Evolutionary conservation across 495 filamentous ascomycete genomes (phyloP).

Genomic region (Aspergillus affinis): DNA sequence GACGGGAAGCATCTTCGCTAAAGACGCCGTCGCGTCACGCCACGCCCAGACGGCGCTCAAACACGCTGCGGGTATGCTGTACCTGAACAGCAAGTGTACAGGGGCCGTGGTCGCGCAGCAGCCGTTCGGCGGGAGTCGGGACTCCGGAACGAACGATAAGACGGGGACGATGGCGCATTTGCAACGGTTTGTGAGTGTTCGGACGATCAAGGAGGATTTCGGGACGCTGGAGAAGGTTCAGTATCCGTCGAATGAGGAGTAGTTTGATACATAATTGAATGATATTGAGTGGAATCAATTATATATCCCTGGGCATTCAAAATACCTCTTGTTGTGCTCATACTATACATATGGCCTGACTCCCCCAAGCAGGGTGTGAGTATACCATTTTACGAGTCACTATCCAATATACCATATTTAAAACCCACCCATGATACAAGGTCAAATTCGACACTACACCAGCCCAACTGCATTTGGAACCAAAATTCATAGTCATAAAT

Average conservation of each 20-base stretch:
- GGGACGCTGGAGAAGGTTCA: slow-evolving; percentile 53
- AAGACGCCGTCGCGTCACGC: slow-evolving; percentile 62
- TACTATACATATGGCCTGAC: no score
- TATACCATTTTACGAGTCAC: no score
- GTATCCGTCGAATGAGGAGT: slow-evolving; percentile 66
- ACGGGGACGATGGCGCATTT: slow-evolving; percentile 67
- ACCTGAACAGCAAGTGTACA: slow-evolving; percentile 75
- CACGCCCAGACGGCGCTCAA: slow-evolving; percentile 67
- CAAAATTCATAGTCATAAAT: neutral
- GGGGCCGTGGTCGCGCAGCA: slow-evolving; percentile 81
- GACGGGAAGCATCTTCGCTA: slow-evolving; percentile 73
- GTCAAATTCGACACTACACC: no score
- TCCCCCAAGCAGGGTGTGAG: no score
- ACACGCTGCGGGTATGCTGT: slow-evolving; percentile 81
- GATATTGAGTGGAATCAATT: no score
- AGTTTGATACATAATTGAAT: neutral
- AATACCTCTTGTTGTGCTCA: no score
- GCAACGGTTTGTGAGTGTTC: slow-evolving; percentile 66
- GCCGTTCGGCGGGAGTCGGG: slow-evolving; percentile 75
- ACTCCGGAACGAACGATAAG: slow-evolving; percentile 80
- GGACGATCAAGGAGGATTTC: slow-evolving; percentile 81
- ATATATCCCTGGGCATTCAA: no score
- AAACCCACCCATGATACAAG: no score
- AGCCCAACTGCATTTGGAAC: no score
- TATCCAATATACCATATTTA: no score